Percentiles rank a stretch among this genome's conserved stretches.
Conservation (phyloP, 768 basidiomycete genomes). For the Suillus sp. region DNA sequence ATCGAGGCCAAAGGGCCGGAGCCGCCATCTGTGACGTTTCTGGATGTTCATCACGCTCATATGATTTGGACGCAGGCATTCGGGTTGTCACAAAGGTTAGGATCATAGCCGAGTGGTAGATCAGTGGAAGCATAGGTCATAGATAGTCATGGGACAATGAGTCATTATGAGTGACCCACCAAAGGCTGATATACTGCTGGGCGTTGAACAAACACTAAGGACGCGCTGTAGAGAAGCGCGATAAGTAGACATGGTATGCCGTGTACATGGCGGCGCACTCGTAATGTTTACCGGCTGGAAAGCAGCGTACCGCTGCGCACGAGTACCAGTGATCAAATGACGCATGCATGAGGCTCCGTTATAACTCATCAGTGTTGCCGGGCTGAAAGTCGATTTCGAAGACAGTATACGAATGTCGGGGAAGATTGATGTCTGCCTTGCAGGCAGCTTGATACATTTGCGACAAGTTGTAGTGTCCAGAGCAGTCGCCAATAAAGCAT, state of each 20-base stretch:
- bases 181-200: not conserved
- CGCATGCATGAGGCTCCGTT: no score
- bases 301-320: no score
- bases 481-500: no score
- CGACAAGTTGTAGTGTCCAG: no score
- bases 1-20: not conserved
- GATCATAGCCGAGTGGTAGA: not conserved
- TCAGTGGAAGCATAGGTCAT: not conserved
- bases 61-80: not conserved
- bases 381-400: not conserved
- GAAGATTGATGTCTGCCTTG: not conserved
- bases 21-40: not conserved
- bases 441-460: not conserved
- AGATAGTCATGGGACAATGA: not conserved
- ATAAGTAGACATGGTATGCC: no score
- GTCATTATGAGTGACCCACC: not conserved
- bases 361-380: not conserved
- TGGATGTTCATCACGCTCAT: not conserved
- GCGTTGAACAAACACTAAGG: no score
- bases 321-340: not conserved
- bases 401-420: not conserved
- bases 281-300: no score
- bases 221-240: no score
- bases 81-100: not conserved
- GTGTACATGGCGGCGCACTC: no score